Evolutionary conservation across 1,284 basidiomycete genomes (phyloP).

Genomic region (Pseudozyma sp.): DNA sequence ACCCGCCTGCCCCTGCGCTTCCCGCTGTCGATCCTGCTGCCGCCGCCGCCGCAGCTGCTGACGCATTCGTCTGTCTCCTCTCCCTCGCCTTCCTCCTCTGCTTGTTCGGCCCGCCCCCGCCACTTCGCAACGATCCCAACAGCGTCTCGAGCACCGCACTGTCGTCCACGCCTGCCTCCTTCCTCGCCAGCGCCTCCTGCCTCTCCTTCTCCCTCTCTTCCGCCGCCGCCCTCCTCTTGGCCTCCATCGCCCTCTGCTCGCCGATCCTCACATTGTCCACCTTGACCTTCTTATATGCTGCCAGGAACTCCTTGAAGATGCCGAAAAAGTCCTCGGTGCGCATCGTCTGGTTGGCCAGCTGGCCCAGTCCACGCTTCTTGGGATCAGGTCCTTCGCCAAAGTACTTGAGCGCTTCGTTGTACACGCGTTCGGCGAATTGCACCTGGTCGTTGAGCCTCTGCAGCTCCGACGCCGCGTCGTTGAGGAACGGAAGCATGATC

Average conservation of each 20-base stretch:
- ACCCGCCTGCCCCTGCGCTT: conserved; percentile 6
- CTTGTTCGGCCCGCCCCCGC: conserved; percentile 62
- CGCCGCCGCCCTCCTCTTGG: conserved; percentile 63
- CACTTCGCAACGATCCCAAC: conserved; percentile 59
- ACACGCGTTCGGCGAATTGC: conserved; percentile 63
- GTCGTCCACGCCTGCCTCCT: conserved; percentile 66
- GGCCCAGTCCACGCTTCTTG: conserved; percentile 62
- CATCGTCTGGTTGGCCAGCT: conserved; percentile 58
- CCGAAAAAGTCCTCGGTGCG: conserved; percentile 68
- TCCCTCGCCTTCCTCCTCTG: conserved; percentile 60
- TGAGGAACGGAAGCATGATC: conserved; percentile 68
- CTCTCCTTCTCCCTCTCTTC: conserved; percentile 65
- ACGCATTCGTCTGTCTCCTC: conserved; percentile 45
- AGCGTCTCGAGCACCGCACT: conserved; percentile 66
- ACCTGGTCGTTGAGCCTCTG: conserved; percentile 64
- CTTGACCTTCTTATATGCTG: conserved; percentile 67
- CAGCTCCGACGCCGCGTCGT: conserved; percentile 54
- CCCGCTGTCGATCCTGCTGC: conserved; percentile 1
- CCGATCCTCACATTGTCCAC: conserved; percentile 62
- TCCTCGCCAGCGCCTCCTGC: conserved; percentile 60
- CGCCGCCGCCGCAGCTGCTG: conserved; percentile 1
- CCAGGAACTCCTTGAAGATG: conserved; percentile 67
- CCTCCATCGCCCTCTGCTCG: conserved; percentile 64
- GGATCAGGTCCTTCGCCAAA: conserved; percentile 68
- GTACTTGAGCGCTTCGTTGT: conserved; percentile 64